phyloP scores from a whole-genome alignment of 1,284 basidiomycete genomes.

The Hymenochaete sp. region DNA sequence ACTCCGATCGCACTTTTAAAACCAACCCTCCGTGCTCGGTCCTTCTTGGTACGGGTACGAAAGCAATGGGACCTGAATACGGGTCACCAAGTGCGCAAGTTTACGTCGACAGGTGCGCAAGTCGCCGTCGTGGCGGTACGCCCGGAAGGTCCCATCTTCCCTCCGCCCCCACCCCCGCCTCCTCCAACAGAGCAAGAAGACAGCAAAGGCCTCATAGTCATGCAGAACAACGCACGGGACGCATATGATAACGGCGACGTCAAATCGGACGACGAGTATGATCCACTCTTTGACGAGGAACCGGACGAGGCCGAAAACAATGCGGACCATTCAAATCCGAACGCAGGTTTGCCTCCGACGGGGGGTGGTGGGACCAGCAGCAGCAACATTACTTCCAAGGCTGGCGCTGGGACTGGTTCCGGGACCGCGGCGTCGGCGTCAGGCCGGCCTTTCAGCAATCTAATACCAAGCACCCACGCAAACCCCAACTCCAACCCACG shows the following conservation, averaged over 20 bases:
- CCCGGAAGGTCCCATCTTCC: constrained; percentile 44
- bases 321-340: no score
- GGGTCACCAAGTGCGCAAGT: constrained; percentile 72
- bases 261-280: constrained; percentile 70
- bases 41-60: no score
- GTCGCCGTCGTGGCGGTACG: constrained; percentile 77
- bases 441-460: no score
- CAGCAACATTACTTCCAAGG: constrained; percentile 3
- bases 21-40: no score
- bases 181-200: constrained; percentile 28
- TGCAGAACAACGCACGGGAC: no score
- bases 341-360: constrained; percentile 3
- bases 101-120: constrained; percentile 80
- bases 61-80: constrained; percentile 99
- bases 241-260: no score
- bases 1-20: no score
- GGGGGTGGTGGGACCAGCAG: constrained; percentile 1
- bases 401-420: neutral
- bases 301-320: constrained; percentile 36
- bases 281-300: constrained; percentile 72
- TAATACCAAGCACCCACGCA: no score
- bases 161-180: constrained; percentile 22
- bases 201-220: no score
- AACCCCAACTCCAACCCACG: constrained; percentile 46
- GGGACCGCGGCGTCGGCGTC: constrained; percentile 6